Conservation (phyloP, 495 filamentous ascomycete species). For the Neurospora terricola region DNA sequence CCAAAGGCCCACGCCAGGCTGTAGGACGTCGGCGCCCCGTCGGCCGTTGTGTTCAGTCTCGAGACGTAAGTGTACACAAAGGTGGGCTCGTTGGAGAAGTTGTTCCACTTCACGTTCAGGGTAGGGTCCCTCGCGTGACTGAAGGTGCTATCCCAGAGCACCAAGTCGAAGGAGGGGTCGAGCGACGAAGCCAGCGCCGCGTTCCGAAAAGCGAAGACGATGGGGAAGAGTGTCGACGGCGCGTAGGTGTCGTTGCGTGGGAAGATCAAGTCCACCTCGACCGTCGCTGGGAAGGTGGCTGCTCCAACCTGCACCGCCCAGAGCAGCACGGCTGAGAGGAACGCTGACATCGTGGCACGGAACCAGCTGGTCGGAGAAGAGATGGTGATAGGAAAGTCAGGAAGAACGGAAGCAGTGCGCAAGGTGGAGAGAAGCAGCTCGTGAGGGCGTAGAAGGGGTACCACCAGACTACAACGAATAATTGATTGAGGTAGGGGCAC, state of each 20-base stretch:
- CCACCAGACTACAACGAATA: no score
- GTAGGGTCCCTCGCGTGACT: slow-evolving; percentile 2
- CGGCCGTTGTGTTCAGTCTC: slow-evolving; percentile 5
- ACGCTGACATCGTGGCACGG: not conserved
- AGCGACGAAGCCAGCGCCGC: slow-evolving; percentile 15
- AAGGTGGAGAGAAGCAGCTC: no score
- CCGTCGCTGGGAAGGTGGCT: not conserved
- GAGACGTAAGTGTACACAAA: slow-evolving; percentile 6
- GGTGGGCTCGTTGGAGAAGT: slow-evolving; percentile 16
- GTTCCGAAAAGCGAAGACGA: slow-evolving; percentile 34
- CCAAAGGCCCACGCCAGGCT: slow-evolving; percentile 14
- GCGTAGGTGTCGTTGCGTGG: slow-evolving; percentile 33
- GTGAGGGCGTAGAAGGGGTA: not conserved
- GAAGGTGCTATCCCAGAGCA: slow-evolving; percentile 4
- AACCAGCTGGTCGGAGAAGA: not conserved
- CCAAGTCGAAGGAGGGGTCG: slow-evolving; percentile 1
- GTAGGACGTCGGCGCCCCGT: not conserved
- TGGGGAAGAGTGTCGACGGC: slow-evolving; percentile 22
- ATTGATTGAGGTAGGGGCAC: no score
- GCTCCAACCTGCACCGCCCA: not conserved
- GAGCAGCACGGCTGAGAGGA: not conserved
- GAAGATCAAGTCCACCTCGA: slow-evolving; percentile 30
- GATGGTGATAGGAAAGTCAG: not conserved
- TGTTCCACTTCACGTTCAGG: slow-evolving; percentile 2
- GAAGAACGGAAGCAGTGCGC: no score